Evolutionary conservation across 75 land plant genomes (phyloP).

Genomic region (Sequoiadendron giganteum): DNA sequence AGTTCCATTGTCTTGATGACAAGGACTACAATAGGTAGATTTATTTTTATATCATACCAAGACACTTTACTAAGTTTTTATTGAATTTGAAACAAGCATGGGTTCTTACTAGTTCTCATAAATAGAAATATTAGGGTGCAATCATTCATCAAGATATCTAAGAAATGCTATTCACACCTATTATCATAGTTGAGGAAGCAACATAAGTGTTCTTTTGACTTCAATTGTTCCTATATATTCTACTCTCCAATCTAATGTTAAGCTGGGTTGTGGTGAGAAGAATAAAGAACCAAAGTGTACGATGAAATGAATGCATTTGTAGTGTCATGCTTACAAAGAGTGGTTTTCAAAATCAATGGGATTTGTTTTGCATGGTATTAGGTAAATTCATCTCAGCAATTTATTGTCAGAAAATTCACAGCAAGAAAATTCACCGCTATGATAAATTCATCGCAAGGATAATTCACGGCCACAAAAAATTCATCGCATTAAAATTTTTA

Average conservation of each 20-base stretch:
- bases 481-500: too few relatives aligned
- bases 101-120: neutral
- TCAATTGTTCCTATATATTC: conserved; percentile 18
- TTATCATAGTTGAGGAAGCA: conserved; percentile 34
- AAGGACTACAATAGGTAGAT: neutral
- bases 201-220: conserved; percentile 24
- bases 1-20: neutral
- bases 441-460: too few relatives aligned
- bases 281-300: conserved; percentile 18
- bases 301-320: conserved; percentile 17
- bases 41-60: neutral
- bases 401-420: too few relatives aligned
- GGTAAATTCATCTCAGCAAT: too few relatives aligned
- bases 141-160: conserved; percentile 13
- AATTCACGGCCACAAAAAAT: too few relatives aligned
- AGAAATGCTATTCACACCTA: neutral
- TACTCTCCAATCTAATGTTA: conserved; percentile 1
- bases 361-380: too few relatives aligned
- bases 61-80: neutral
- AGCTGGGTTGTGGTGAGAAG: conserved; percentile 15
- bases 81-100: neutral
- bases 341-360: conserved; percentile 16
- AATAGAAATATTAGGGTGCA: conserved; percentile 5
- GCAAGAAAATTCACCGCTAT: too few relatives aligned
- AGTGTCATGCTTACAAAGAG: too few relatives aligned